phyloP scores from a whole-genome alignment of 169 alveolate species.

The Sarcocystis neurona region DNA sequence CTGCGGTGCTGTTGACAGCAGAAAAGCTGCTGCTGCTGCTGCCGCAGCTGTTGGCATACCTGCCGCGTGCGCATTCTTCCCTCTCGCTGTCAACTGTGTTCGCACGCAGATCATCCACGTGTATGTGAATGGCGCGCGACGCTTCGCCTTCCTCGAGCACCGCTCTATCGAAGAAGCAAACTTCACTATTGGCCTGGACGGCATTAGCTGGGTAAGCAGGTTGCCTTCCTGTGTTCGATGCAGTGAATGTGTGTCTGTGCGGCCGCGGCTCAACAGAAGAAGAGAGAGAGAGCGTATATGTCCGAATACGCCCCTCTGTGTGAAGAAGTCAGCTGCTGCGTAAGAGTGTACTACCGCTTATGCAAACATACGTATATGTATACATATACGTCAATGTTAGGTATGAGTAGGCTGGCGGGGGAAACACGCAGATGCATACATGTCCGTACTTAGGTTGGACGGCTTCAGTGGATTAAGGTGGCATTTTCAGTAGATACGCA shows the following conservation, averaged over 20 bases:
- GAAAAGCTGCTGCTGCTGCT: not conserved
- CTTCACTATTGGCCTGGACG: conserved; percentile 30
- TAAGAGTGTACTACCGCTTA: not conserved
- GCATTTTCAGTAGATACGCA: too few species aligned
- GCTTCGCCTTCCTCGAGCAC: conserved; percentile 38
- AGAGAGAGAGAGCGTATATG: too few species aligned
- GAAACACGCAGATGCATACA: too few species aligned
- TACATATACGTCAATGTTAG: not conserved
- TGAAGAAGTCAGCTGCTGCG: too few species aligned
- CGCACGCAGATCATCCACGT: conserved; percentile 12
- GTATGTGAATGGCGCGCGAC: conserved; percentile 15
- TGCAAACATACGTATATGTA: conserved; percentile 10
- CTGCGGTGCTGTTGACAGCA: too few species aligned
- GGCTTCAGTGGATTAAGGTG: too few species aligned
- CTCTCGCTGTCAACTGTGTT: not conserved
- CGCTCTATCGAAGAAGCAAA: conserved; percentile 46
- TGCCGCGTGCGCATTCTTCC: not conserved
- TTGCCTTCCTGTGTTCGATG: not conserved
- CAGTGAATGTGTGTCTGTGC: not conserved
- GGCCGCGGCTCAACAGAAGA: too few species aligned
- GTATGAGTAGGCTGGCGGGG: too few species aligned
- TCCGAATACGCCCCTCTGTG: not conserved
- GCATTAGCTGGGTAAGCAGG: conserved; percentile 21
- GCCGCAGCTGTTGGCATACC: not conserved
- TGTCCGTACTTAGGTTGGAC: too few species aligned